phyloP scores from a whole-genome alignment of 192 early-diverging fungal species.

The Coemansia umbellata region DNA sequence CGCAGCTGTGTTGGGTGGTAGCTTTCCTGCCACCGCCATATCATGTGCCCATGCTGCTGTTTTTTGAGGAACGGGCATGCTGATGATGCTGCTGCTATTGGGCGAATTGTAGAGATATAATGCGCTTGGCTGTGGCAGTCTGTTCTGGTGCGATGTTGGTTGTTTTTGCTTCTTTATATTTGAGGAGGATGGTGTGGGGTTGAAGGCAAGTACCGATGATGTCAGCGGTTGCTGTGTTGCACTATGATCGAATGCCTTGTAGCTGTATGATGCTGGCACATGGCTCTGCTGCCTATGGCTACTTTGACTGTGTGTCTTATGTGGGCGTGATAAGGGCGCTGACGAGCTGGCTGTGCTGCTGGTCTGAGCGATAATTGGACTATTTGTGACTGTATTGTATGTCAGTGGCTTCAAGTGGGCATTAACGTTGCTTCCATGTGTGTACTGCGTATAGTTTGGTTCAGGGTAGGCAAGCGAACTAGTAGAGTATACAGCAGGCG shows the following conservation, averaged over 20 bases:
- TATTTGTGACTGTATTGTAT: conserved; percentile 14
- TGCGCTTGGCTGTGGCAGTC: not conserved
- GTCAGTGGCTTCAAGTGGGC: conserved; percentile 19
- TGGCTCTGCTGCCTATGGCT: not conserved
- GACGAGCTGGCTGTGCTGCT: conserved; percentile 9
- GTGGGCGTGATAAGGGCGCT: not conserved
- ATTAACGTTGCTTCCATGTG: conserved; percentile 18
- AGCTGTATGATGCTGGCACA: not conserved
- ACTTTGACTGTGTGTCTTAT: not conserved
- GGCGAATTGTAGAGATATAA: not conserved
- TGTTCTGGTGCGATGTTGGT: conserved; percentile 6
- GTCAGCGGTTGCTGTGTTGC: conserved; percentile 22
- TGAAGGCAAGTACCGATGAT: conserved; percentile 23
- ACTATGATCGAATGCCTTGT: conserved; percentile 35
- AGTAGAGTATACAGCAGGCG: not conserved
- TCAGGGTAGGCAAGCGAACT: conserved; percentile 7
- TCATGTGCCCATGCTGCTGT: conserved; percentile 12
- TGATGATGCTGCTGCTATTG: not conserved
- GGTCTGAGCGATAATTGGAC: conserved; percentile 14
- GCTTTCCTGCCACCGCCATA: not conserved
- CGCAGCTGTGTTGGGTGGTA: conserved; percentile 1
- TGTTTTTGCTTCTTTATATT: not conserved
- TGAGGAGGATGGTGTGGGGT: not conserved
- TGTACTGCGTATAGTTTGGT: conserved; percentile 19
- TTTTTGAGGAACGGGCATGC: conserved; percentile 5